Conservation (phyloP, 2,329 filamentous ascomycete genomes). For the Botrytis elliptica region DNA sequence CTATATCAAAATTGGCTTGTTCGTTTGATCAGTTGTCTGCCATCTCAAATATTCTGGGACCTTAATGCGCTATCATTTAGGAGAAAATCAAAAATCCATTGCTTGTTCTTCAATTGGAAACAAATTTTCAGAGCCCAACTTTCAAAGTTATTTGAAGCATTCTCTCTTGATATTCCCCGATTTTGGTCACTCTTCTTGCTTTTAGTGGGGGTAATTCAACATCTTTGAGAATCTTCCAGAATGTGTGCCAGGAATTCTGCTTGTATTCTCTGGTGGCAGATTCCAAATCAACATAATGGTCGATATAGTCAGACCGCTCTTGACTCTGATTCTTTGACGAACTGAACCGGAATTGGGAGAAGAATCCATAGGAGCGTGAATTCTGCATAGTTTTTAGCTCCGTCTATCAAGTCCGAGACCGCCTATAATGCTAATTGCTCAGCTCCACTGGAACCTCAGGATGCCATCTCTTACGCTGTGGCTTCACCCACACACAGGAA, state of each 20-base stretch:
- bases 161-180: neutral
- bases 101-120: neutral
- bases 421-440: neutral
- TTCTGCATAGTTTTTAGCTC: neutral
- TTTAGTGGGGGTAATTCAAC: neutral
- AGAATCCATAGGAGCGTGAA: neutral
- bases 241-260: neutral
- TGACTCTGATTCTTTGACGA: neutral
- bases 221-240: neutral
- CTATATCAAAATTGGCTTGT: neutral
- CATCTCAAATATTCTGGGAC: neutral
- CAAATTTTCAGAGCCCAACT: neutral
- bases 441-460: too few relatives aligned
- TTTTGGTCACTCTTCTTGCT: neutral
- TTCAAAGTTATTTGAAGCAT: neutral
- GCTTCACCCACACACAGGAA: too few relatives aligned
- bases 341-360: neutral
- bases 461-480: neutral
- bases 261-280: neutral
- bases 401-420: neutral
- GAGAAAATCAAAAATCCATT: neutral
- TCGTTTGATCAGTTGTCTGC: neutral
- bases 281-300: neutral
- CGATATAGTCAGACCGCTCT: neutral
- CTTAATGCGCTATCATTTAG: neutral